These are phyloP conservation scores for Epichloe amarillans DNA, from an alignment of 2,329 filamentous ascomycete species.

Conservation along the genomic window DNA sequence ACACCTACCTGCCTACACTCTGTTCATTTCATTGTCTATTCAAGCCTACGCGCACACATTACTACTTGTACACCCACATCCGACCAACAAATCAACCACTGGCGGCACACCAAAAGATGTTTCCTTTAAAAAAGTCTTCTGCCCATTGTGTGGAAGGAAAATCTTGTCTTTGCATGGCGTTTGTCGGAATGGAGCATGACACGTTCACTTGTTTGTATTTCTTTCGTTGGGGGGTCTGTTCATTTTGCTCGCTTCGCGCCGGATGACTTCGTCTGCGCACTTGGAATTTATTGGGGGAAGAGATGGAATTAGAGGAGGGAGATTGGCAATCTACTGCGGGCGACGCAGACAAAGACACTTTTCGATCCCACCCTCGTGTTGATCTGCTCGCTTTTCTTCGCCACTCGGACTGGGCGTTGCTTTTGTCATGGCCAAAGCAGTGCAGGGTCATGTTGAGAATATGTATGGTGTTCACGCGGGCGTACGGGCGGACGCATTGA, in stretches of 20 bases:
- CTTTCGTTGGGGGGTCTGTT: constrained; percentile 6
- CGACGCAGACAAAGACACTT: not conserved
- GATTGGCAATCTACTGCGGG: not conserved
- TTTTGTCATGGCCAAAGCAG: not conserved
- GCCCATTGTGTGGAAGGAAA: constrained; percentile 5
- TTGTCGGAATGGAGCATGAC: constrained; percentile 13
- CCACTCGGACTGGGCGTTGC: not conserved
- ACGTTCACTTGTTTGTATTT: constrained; percentile 11
- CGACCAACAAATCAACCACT: constrained; percentile 2
- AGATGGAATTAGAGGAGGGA: not conserved
- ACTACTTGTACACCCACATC: constrained; percentile 4
- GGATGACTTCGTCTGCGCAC: not conserved
- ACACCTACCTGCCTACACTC: constrained; percentile 8
- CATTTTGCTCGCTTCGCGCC: constrained; percentile 9
- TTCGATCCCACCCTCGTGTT: not conserved
- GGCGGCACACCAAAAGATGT: constrained; percentile 6
- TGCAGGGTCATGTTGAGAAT: constrained; percentile 4
- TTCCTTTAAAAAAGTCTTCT: constrained; percentile 10
- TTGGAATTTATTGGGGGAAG: constrained; percentile 10
- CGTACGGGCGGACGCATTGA: not conserved
- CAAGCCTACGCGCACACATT: constrained; percentile 6
- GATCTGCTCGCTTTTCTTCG: not conserved
- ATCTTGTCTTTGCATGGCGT: constrained; percentile 22
- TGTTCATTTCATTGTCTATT: constrained; percentile 1
- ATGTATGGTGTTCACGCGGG: constrained; percentile 14